Conservation (phyloP, 805 yeast genomes). For the Yamadazyma olivae region DNA sequence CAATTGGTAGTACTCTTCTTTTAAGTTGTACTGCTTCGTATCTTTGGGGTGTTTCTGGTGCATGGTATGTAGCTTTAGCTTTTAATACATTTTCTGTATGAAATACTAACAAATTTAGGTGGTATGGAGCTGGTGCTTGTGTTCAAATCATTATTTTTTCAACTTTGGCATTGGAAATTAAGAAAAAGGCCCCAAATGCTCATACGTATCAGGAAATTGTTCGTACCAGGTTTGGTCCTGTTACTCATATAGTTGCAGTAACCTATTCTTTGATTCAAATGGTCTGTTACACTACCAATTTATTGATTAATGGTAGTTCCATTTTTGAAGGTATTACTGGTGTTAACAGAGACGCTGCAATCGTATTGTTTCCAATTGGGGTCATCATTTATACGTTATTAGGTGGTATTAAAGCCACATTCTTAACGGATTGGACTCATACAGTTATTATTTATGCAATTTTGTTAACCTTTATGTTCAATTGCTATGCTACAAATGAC, state of each 20-base stretch:
- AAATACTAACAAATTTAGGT: slow-evolving; percentile 2
- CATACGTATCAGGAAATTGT: slow-evolving; percentile 41
- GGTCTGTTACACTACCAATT: slow-evolving; percentile 25
- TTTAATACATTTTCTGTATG: slow-evolving; percentile 16
- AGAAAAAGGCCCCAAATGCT: slow-evolving; percentile 37
- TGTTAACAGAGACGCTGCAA: slow-evolving; percentile 44
- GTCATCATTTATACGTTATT: slow-evolving; percentile 70
- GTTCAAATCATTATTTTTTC: slow-evolving; percentile 36
- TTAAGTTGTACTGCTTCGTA: slow-evolving; percentile 8
- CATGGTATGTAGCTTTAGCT: slow-evolving; percentile 17
- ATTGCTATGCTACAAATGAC: slow-evolving; percentile 29
- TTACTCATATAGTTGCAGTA: slow-evolving; percentile 16
- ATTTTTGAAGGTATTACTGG: slow-evolving; percentile 40
- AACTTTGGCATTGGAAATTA: slow-evolving; percentile 36
- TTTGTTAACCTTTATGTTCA: slow-evolving; percentile 21
- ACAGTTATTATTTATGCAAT: slow-evolving; percentile 43
- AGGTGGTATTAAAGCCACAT: slow-evolving; percentile 83
- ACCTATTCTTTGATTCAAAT: slow-evolving; percentile 37
- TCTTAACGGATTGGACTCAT: slow-evolving; percentile 75
- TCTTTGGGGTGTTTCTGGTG: slow-evolving; percentile 27
- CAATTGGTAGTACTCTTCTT: slow-evolving; percentile 44
- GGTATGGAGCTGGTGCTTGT: slow-evolving; percentile 37
- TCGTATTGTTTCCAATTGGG: slow-evolving; percentile 50
- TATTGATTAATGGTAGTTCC: slow-evolving; percentile 44
- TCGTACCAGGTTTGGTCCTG: slow-evolving; percentile 32